phyloP scores from a whole-genome alignment of 495 filamentous ascomycete species.

The Polyplosphaeria fusca region DNA sequence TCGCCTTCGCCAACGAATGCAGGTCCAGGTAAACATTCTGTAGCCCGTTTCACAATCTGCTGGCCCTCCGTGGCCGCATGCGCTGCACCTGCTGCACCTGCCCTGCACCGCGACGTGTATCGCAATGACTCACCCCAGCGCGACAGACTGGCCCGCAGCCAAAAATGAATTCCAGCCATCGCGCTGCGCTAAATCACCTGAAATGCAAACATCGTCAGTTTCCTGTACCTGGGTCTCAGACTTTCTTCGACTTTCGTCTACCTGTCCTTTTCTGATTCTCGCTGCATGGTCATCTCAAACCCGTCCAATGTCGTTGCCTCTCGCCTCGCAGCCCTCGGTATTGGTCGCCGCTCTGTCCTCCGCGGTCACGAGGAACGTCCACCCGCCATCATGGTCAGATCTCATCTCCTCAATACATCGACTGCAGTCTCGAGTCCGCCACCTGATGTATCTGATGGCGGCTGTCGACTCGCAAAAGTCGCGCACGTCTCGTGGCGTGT shows the following conservation, averaged over 20 bases:
- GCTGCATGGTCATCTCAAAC: constrained; percentile 18
- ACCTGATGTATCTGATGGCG: constrained; percentile 2
- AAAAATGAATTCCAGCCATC: background rate
- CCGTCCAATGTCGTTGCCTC: constrained; percentile 16
- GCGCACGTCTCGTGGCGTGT: constrained; percentile 16
- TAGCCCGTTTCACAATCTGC: constrained; percentile 30
- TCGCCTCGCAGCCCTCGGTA: background rate
- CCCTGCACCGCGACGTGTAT: constrained; percentile 29
- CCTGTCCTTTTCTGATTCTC: constrained; percentile 11
- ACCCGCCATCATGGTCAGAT: constrained; percentile 10
- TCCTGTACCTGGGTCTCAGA: background rate
- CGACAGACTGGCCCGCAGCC: constrained; percentile 4
- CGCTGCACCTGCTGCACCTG: constrained; percentile 9
- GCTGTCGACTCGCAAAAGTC: constrained; percentile 22
- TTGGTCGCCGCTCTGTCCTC: constrained; percentile 16
- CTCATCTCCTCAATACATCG: constrained; percentile 4
- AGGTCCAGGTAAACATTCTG: constrained; percentile 16
- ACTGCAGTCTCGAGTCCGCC: constrained; percentile 15
- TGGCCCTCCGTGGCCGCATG: constrained; percentile 20
- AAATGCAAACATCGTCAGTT: constrained; percentile 1
- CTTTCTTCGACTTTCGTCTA: constrained; percentile 4
- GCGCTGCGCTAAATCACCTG: background rate
- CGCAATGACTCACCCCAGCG: constrained; percentile 19
- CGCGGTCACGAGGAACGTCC: constrained; percentile 14
- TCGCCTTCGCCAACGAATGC: constrained; percentile 16